Evolutionary conservation across 2,329 filamentous ascomycete species (phyloP).

Genomic region (Apiospora sp.): DNA sequence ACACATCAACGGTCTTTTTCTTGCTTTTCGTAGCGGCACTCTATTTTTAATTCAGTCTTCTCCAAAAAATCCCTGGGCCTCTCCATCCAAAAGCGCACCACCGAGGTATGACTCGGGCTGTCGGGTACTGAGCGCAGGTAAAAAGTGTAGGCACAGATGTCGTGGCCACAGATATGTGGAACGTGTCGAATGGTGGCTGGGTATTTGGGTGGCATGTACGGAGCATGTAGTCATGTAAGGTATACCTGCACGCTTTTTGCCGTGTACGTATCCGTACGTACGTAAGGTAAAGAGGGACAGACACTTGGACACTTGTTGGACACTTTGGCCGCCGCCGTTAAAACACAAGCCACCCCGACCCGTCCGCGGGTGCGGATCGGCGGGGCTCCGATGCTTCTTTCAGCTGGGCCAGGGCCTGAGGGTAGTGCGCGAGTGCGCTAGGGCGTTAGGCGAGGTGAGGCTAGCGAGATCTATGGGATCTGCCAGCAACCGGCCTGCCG

Average conservation of each 20-base stretch:
- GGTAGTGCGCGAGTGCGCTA: neutral
- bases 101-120: conserved; percentile 5
- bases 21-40: conserved; percentile 1
- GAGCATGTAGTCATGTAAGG: neutral
- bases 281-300: neutral
- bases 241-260: neutral
- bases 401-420: conserved; percentile 9
- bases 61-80: neutral
- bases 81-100: neutral
- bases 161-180: conserved; percentile 12
- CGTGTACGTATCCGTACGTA: neutral
- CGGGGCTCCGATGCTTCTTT: conserved; percentile 21
- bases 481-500: conserved; percentile 14
- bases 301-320: neutral
- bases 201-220: neutral
- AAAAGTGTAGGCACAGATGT: neutral
- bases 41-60: neutral
- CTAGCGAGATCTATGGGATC: conserved; percentile 17
- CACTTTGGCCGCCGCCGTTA: conserved; percentile 5
- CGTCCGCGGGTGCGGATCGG: conserved; percentile 17
- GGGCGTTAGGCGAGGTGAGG: conserved; percentile 7
- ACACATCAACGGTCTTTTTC: conserved; percentile 12
- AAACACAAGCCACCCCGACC: conserved; percentile 14
- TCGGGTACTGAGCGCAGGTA: neutral
- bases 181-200: conserved; percentile 4